Conservation (phyloP, 176 grass and related monocot genomes). For the Urochloa ruziziensis region DNA sequence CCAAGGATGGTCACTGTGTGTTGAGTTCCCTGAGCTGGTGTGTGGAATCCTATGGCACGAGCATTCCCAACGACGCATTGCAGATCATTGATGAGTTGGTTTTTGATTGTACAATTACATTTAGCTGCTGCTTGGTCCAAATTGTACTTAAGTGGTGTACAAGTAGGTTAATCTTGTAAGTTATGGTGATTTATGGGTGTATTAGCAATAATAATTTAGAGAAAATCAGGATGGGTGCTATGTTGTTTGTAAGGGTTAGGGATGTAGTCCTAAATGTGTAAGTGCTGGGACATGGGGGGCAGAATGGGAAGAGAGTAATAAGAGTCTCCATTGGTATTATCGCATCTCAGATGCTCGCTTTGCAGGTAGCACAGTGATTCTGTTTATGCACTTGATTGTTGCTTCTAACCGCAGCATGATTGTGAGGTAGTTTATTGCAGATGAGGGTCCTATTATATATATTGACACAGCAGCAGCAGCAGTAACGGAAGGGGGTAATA, state of each 20-base stretch:
- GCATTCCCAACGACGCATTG: neutral
- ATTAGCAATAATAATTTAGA: conserved; percentile 33
- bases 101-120: conserved; percentile 27
- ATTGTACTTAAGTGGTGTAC: conserved; percentile 40
- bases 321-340: neutral
- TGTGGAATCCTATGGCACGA: neutral
- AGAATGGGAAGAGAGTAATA: conserved; percentile 3
- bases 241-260: conserved; percentile 15
- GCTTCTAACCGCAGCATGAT: neutral
- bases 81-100: conserved; percentile 3
- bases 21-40: neutral
- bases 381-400: neutral
- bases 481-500: too few species aligned
- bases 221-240: neutral
- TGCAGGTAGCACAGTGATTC: neutral
- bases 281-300: neutral
- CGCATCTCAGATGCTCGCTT: neutral
- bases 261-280: conserved; percentile 1
- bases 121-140: conserved; percentile 11
- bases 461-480: neutral
- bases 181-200: conserved; percentile 33
- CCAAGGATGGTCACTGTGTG: neutral
- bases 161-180: conserved; percentile 41
- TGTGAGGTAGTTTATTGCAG: neutral
- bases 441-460: neutral